Base-by-base conservation (phyloP, 2,329 filamentous ascomycete genomes). In the Plenodomus lindquistii region DNA sequence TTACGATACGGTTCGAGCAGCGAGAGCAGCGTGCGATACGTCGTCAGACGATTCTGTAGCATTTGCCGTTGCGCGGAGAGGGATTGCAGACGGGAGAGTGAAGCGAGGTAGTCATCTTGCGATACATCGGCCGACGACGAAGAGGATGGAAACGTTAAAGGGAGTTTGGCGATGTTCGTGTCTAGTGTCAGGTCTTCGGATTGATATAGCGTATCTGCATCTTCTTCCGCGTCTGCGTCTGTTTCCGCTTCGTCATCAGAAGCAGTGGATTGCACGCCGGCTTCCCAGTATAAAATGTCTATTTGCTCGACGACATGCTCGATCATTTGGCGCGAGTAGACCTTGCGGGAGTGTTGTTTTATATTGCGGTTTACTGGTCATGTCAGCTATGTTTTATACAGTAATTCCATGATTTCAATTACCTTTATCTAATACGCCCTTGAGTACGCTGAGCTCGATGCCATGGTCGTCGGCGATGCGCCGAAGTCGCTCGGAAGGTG, bases 231-330 rank as follows among this genome's bases (percentile, higher is more conserved):
- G 13, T 74, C 72, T 5, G 50, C 40, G 16, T 71, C 70, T 3
- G 59, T 57, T 0, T 57, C 35, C 3, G 46, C 50, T 15, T 65
- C 62, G n/a, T 27, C 42, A 4, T 60, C 60, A 4, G 55, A 49
- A 20, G 60, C 58, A n/a, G 54, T 17, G 8, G 55, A 72, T 18
- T 71, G 71, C 13, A 67, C 75, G 5, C 74, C 78, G 1, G 74
- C 73, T 36, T 75, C 73, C 69, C 80, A 79, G 67, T 89, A 90
- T 37, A 88, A 73, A 40, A 73, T 72, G 69, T 88, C 85, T 36
- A 91, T 84, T 73, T 91, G 87, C 74, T 89, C 86, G 2, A 87
- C 86, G 16, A 90, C 81, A 60, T 88, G 85, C 29, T 86, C 81
- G 42, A 81, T 83, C n/a, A 86, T 85, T 59, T 87, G 85, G 0